Base-by-base conservation (phyloP, 2,329 filamentous ascomycete species). In the Stromatinia cepivora region DNA sequence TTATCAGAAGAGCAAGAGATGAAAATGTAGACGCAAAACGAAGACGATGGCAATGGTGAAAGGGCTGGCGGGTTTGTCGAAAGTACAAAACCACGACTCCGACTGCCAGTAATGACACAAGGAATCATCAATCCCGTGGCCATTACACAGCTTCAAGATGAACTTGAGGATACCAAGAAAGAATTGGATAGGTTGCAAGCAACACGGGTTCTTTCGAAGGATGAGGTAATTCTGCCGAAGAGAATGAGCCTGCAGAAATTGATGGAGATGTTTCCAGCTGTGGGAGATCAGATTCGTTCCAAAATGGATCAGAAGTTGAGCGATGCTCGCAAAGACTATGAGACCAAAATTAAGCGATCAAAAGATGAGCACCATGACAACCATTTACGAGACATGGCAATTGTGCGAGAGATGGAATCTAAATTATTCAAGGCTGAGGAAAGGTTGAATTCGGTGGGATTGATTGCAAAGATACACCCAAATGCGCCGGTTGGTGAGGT, bases 141-240 rank as follows among this genome's bases (percentile, higher is more conserved):
- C 8, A 48, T 67, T 17, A 28, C 39, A 48, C 53, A 58, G 28
- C 53, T 67, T 28, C 53, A 67, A 25, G 64, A 48, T 25, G 64
- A 67, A 15, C 42, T 67, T n/a, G 64, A 67, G n/a, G 20, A 67
- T 46, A 25, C 20, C 36, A 67, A 67, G 28, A 59, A 15, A 17
- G 20, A 59, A 34, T 28, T 53, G 5, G 34, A 65, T 28, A 36
- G 10, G 36, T 11, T 15, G 11, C 15, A n/a, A 65, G 62, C 62
- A 65, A 25, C 4, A 50, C 31, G 17, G 34, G 48, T 22, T 2
- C 31, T 5, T 36, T 52, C 31, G 6, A 39, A 53, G 25, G 46
- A 64, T 42, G 46, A 64, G 53, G 28, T 53, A 10, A 31, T 31
- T 31, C 34, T 65, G n/a, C n/a, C 34, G 17, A 42, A 36, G 20